phyloP scores from a whole-genome alignment of 2,329 filamentous ascomycete genomes.

The Colletotrichum liaoningense region DNA sequence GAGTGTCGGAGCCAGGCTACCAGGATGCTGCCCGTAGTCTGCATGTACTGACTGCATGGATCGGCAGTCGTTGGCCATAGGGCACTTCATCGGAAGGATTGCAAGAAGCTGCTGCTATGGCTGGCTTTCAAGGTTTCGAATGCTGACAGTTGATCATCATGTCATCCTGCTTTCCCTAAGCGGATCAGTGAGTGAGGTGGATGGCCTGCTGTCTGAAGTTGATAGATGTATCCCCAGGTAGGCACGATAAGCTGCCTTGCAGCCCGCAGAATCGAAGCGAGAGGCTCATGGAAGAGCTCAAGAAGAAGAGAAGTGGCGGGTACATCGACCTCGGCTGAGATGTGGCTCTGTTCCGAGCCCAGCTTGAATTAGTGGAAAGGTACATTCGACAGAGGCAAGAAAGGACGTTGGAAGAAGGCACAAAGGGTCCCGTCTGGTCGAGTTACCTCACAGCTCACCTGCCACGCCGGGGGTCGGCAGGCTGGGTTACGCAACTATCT shows the following conservation, averaged over 20 bases:
- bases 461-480: conserved; percentile 19
- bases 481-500: conserved; percentile 30
- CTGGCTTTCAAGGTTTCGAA: background rate
- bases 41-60: conserved; percentile 27
- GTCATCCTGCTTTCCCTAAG: background rate
- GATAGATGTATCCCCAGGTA: background rate
- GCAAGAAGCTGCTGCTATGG: background rate
- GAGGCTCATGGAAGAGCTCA: too few relatives aligned
- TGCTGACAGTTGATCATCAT: conserved; percentile 15
- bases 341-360: background rate
- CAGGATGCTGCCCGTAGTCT: conserved; percentile 17
- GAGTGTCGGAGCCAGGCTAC: conserved; percentile 14
- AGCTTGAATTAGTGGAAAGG: background rate
- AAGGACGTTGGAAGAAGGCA: background rate
- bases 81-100: background rate
- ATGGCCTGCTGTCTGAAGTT: conserved; percentile 4
- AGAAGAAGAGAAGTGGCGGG: background rate
- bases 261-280: background rate
- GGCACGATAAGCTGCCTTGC: background rate
- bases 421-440: background rate
- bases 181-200: background rate
- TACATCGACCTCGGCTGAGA: background rate
- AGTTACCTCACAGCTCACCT: background rate
- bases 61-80: conserved; percentile 16
- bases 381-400: background rate